These are phyloP conservation scores for Cytospora schulzeri DNA, from an alignment of 2,329 filamentous ascomycete genomes.

Conservation along the genomic window DNA sequence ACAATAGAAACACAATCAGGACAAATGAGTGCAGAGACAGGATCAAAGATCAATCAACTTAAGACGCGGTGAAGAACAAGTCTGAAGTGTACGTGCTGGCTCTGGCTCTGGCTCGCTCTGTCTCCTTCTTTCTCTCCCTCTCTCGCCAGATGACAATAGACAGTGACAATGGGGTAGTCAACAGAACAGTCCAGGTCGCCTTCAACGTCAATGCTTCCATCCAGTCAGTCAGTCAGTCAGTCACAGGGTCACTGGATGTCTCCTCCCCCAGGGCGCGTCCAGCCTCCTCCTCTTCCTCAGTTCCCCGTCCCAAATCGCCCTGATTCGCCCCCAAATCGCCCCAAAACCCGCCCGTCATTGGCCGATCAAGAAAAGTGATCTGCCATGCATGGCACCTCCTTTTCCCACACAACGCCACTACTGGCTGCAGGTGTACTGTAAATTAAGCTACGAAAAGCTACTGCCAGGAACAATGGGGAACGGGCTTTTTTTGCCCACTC, in stretches of 20 bases:
- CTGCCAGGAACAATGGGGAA: neutral
- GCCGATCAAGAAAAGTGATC: neutral
- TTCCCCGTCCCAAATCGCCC: too few relatives aligned
- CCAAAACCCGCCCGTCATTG: neutral
- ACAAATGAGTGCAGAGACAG: neutral
- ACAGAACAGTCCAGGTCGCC: too few relatives aligned
- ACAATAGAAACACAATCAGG: neutral
- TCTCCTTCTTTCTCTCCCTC: neutral
- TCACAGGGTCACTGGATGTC: too few relatives aligned
- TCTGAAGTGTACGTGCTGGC: neutral
- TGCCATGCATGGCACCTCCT: neutral
- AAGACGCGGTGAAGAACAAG: neutral
- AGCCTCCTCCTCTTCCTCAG: too few relatives aligned
- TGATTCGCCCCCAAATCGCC: neutral
- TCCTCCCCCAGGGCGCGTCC: too few relatives aligned
- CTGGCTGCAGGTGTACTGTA: neutral
- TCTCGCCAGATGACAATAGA: neutral
- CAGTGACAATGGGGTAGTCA: too few relatives aligned
- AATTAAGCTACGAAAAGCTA: neutral
- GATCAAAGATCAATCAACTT: neutral
- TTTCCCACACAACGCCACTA: neutral
- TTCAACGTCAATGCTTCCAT: neutral
- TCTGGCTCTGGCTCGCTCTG: neutral
- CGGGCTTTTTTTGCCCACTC: too few relatives aligned
- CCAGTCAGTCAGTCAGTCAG: neutral